Base-by-base conservation (phyloP, 106 monocot genomes). In the Narthecium ossifragum region DNA sequence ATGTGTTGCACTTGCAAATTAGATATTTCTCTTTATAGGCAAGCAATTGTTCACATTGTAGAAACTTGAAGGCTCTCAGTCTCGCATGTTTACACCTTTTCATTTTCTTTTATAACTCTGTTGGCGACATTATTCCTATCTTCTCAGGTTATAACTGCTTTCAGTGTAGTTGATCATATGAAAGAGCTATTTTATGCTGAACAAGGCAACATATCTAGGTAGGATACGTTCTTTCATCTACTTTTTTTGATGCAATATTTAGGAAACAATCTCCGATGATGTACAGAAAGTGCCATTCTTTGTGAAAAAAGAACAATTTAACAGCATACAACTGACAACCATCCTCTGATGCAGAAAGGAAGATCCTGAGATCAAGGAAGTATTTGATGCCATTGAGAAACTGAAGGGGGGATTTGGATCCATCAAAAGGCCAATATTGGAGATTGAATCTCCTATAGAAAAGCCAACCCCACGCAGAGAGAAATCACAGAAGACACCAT, bases 141-240 rank as follows among this genome's bases (percentile, higher is more conserved):
- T 58, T 63, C 51, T 70, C 85, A 93, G 93, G 75, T 93, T 49
- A 56, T 89, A 23, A 74, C 85, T 27, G 66, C 80, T 57, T 85
- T 93, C 55, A 75, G 80, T 54, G 74, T 85, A 49, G 80, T 80
- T 46, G 88, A 85, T 77, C 72, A 70, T 60, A 89, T 89, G 71
- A 93, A 78, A 39, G 65, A 85, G 57, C 64, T 89, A 27, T 89
- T 83, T 64, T 69, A 72, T 70, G 31, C 69, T 31, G 78, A 78
- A 38, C 67, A 62, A 71, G 76, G 59, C 14, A 69, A 71, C 49
- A 30, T 20, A 52, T 76, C 49, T 27, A 85, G 92, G 92, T 92
- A 55, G 34, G 32, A 9, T 27, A 46, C 58, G 13, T 46, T 20
- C 49, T n/a, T 26, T 0, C 6, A 26, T 53, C 12, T n/a, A 6